These are phyloP conservation scores for Dillenia suffruticosa DNA, from an alignment of 164 flowering plant species.

Conservation along the genomic window DNA sequence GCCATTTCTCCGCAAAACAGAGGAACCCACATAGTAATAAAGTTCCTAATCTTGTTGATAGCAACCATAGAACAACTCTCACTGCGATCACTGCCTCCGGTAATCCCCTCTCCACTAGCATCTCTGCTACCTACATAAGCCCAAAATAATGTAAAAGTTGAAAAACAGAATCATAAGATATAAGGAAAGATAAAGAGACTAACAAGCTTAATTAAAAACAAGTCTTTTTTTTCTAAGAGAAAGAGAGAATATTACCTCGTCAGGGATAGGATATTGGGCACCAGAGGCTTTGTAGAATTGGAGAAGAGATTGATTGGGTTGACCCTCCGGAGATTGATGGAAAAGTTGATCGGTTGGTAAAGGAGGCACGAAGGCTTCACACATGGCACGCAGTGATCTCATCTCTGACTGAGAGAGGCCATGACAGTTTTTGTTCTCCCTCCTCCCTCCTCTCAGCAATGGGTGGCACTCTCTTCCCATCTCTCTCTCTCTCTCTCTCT, in stretches of 20 bases:
- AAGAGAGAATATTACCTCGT: conserved; percentile 39
- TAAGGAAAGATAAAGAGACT: background rate
- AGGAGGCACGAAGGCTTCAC: conserved; percentile 51
- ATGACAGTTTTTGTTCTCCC: conserved; percentile 29
- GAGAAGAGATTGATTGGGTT: conserved; percentile 16
- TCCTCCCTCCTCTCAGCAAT: conserved; percentile 30
- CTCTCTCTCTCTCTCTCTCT: background rate
- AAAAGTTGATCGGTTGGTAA: conserved; percentile 14
- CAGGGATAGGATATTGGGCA: conserved; percentile 43
- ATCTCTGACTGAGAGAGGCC: conserved; percentile 40
- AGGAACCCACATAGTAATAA: conserved; percentile 42
- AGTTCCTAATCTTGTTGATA: conserved; percentile 57
- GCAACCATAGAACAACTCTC: conserved; percentile 27
- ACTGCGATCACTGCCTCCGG: conserved; percentile 31
- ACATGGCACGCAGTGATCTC: conserved; percentile 35
- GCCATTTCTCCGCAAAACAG: conserved; percentile 34
- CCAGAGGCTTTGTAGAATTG: conserved; percentile 44
- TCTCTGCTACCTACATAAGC: conserved; percentile 38
- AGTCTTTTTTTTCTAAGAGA: background rate
- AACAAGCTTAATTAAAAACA: background rate
- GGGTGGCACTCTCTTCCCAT: conserved; percentile 31
- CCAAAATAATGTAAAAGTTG: background rate
- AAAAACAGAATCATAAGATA: background rate
- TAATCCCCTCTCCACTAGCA: conserved; percentile 24
- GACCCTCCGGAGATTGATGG: conserved; percentile 5